Percentiles rank a stretch among this genome's conserved stretches.
Conservation (phyloP, 1,284 basidiomycete species). For the Ustilago cynodontis region DNA sequence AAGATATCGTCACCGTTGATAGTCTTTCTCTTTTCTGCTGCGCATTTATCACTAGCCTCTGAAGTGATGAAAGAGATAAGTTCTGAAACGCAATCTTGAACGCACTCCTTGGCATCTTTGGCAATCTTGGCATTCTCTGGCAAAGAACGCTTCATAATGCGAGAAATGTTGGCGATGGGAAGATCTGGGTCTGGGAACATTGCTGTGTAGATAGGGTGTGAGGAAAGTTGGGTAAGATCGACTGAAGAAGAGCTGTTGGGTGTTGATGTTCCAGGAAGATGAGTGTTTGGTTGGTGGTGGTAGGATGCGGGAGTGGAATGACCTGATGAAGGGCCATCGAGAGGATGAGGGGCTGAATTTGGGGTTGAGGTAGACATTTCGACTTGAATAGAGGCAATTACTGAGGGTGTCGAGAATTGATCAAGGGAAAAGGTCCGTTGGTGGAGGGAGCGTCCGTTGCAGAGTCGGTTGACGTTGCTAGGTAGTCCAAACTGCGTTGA, state of each 20-base stretch:
- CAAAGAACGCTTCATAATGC: slow-evolving; percentile 92
- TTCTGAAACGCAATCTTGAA: slow-evolving; percentile 95
- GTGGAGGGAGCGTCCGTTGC: too few relatives aligned
- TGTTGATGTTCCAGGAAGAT: slow-evolving; percentile 14
- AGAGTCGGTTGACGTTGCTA: too few relatives aligned
- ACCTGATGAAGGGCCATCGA: not conserved
- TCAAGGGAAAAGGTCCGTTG: not conserved
- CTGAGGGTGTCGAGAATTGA: too few relatives aligned
- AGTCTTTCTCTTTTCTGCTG: slow-evolving; percentile 85
- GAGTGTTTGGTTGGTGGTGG: not conserved
- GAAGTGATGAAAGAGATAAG: slow-evolving; percentile 95
- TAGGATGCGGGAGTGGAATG: slow-evolving; percentile 25
- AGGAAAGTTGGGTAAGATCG: slow-evolving; percentile 26
- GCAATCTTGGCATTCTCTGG: slow-evolving; percentile 94
- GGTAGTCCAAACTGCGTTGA: too few relatives aligned
- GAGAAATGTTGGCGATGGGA: slow-evolving; percentile 88
- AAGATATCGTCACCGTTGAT: slow-evolving; percentile 89
- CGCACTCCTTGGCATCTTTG: slow-evolving; percentile 95
- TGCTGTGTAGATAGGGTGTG: slow-evolving; percentile 35
- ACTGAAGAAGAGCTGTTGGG: slow-evolving; percentile 25
- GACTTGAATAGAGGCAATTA: too few relatives aligned
- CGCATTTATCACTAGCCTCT: slow-evolving; percentile 88
- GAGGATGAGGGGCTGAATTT: not conserved
- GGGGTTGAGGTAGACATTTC: slow-evolving; percentile 12
- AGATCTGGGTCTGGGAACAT: slow-evolving; percentile 56